Evolutionary conservation across 352 stramenopile genomes (phyloP).

Genomic region (Thalassiosira exigua): DNA sequence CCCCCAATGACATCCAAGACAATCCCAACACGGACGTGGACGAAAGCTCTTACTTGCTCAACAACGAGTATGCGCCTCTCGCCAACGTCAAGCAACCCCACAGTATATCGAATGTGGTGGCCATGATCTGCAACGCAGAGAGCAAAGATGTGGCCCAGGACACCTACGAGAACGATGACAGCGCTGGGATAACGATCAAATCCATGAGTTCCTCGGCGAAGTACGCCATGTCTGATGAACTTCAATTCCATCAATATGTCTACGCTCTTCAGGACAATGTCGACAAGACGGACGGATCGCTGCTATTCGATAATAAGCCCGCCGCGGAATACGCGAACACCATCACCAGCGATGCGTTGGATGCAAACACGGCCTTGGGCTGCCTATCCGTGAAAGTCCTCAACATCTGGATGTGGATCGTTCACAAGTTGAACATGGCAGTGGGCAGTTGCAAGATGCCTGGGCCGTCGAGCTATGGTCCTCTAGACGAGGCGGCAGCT

Average conservation of each 20-base stretch:
- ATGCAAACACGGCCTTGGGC: conserved; percentile 46
- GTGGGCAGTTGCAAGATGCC: conserved; percentile 48
- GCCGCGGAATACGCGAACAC: conserved; percentile 76
- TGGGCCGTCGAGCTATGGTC: conserved; percentile 30
- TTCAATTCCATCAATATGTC: conserved; percentile 81
- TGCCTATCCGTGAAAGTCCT: conserved; percentile 64
- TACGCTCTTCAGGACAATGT: conserved; percentile 77
- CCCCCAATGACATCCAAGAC: conserved; percentile 23
- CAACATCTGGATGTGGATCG: conserved; percentile 80
- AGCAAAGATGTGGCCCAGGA: conserved; percentile 27
- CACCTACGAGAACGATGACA: conserved; percentile 52
- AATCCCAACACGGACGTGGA: conserved; percentile 20
- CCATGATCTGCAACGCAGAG: conserved; percentile 59
- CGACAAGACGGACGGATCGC: conserved; percentile 53
- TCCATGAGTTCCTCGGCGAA: conserved; percentile 66
- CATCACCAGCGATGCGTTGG: conserved; percentile 73
- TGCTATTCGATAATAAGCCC: conserved; percentile 61
- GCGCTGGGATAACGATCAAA: conserved; percentile 54
- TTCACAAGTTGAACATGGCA: conserved; percentile 68
- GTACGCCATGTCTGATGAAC: conserved; percentile 70
- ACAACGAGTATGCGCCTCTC: conserved; percentile 61
- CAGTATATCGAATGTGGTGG: conserved; percentile 58
- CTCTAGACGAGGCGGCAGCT: conserved; percentile 53
- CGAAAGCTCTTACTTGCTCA: conserved; percentile 8
- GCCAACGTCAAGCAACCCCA: conserved; percentile 32